These are phyloP conservation scores for Ustilago loliicola DNA, from an alignment of 1,284 basidiomycete species.

Conservation along the genomic window DNA sequence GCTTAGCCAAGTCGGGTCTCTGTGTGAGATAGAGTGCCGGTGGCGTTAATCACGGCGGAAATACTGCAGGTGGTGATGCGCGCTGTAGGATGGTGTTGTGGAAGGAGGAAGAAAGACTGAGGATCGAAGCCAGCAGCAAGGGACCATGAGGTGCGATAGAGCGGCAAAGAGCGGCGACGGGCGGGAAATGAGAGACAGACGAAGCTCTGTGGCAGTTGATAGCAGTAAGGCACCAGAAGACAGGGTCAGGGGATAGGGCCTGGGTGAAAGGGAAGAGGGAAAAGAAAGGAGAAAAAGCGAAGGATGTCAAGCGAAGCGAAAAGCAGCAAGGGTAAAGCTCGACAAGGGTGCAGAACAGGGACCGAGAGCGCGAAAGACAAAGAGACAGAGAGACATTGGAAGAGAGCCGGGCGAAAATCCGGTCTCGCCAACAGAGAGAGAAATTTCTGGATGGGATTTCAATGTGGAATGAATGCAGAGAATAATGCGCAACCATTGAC, in stretches of 20 bases:
- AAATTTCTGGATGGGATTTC: conserved; percentile 20
- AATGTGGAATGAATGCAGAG: background rate
- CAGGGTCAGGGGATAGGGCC: background rate
- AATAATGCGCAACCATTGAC: background rate
- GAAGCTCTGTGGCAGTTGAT: background rate
- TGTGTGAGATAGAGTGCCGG: background rate
- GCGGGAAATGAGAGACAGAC: background rate
- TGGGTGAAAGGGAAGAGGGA: background rate
- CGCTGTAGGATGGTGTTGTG: conserved; percentile 1
- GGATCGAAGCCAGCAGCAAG: conserved; percentile 18
- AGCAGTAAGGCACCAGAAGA: background rate
- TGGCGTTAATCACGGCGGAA: conserved; percentile 1
- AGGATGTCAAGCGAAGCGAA: conserved; percentile 4
- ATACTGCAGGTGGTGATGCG: conserved; percentile 3
- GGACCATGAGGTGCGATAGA: background rate
- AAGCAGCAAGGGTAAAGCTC: background rate
- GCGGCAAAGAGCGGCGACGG: background rate
- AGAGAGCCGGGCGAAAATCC: conserved; percentile 24
- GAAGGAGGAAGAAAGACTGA: background rate
- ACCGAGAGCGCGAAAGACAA: background rate
- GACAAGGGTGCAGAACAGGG: conserved; percentile 3
- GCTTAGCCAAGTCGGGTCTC: conserved; percentile 3
- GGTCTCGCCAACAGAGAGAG: conserved; percentile 18
- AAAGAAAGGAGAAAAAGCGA: background rate
- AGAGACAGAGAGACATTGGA: background rate